These are phyloP conservation scores for Balamuthia mandrillaris DNA, from an alignment of 208 protist genomes.

Conservation along the genomic window DNA sequence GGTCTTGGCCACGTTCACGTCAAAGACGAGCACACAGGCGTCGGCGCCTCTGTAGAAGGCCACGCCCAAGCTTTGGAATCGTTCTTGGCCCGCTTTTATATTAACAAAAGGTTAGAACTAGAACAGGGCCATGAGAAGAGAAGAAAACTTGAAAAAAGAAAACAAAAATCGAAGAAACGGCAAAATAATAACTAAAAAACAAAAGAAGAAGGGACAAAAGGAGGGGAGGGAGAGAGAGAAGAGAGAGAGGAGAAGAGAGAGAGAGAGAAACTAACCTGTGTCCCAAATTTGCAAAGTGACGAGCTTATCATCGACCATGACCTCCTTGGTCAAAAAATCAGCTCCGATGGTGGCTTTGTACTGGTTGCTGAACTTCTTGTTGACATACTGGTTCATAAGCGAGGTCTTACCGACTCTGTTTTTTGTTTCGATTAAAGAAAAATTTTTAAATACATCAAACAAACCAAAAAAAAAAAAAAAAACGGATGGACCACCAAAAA, in stretches of 20 bases:
- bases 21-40: conserved; percentile 60
- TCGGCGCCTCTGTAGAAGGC: conserved; percentile 65
- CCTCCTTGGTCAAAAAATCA: conserved; percentile 97
- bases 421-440: neutral
- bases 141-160: conserved; percentile 21
- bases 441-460: no score
- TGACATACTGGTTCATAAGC: conserved; percentile 88
- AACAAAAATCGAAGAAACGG: neutral
- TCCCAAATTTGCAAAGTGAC: conserved; percentile 49
- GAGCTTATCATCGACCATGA: conserved; percentile 91
- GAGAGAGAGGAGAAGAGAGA: neutral
- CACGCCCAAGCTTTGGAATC: conserved; percentile 58
- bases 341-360: conserved; percentile 99
- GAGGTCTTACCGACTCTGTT: conserved; percentile 86
- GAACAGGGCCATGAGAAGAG: no score
- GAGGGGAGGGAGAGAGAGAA: neutral
- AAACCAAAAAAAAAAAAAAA: no score
- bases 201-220: neutral
- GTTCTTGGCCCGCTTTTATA: conserved; percentile 70
- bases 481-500: no score
- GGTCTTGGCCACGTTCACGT: conserved; percentile 53
- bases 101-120: no score
- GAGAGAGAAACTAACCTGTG: neutral
- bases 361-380: conserved; percentile 86
- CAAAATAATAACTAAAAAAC: neutral